Evolutionary conservation across 2,329 filamentous ascomycete genomes (phyloP).

Genomic region (Bisporella sp.): DNA sequence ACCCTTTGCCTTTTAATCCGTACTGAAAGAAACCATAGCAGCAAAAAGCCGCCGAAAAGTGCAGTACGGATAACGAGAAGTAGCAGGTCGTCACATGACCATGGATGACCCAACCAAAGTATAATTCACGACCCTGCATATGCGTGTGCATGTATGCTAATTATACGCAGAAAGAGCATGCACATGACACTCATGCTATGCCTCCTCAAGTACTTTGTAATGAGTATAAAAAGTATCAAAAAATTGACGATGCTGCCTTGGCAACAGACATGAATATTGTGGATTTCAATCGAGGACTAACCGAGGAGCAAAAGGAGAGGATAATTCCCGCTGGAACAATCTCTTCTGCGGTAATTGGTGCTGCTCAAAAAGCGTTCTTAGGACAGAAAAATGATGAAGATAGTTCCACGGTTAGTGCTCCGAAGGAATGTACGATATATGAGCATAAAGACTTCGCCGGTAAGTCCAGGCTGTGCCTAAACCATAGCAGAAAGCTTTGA

Average conservation of each 20-base stretch:
- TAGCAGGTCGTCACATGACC: too few relatives aligned
- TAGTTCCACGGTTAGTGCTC: not conserved
- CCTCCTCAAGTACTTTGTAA: slow-evolving; percentile 26
- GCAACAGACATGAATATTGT: slow-evolving; percentile 22
- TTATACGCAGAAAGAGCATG: slow-evolving; percentile 3
- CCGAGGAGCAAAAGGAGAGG: slow-evolving; percentile 17
- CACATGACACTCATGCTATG: slow-evolving; percentile 27
- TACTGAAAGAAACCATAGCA: too few relatives aligned
- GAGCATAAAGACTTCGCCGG: slow-evolving; percentile 26
- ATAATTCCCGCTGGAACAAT: slow-evolving; percentile 17
- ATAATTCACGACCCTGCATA: too few relatives aligned
- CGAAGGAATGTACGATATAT: slow-evolving; percentile 21
- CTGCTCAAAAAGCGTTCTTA: slow-evolving; percentile 16
- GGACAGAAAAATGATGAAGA: not conserved
- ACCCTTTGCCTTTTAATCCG: too few relatives aligned
- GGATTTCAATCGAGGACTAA: slow-evolving; percentile 24
- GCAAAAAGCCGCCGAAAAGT: too few relatives aligned
- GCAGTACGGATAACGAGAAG: too few relatives aligned
- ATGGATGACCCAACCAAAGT: too few relatives aligned
- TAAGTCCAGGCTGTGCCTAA: slow-evolving; percentile 1
- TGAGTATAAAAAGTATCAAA: slow-evolving; percentile 26
- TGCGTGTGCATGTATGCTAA: too few relatives aligned
- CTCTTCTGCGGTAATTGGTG: slow-evolving; percentile 15
- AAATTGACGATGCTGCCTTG: slow-evolving; percentile 19
- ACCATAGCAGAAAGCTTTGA: not conserved